Percentiles rank a stretch among this genome's conserved stretches.
Evolutionary conservation across 371 early-diverging fungal species (phyloP).

Genomic region (Blastocladiella emersonii): DNA sequence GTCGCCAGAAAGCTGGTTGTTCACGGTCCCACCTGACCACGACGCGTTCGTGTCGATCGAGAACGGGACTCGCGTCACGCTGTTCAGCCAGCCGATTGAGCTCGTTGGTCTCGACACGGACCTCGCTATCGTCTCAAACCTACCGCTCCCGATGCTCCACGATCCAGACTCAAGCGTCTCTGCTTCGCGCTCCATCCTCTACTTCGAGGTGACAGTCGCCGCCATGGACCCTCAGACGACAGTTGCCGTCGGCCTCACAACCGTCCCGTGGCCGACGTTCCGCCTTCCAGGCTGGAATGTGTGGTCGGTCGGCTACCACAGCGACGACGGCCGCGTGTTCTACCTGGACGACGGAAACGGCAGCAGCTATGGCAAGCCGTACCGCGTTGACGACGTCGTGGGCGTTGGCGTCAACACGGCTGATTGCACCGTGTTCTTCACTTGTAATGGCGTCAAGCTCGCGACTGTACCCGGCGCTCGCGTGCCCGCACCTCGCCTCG

Average conservation of each 20-base stretch:
- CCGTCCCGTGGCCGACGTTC: conserved; percentile 48
- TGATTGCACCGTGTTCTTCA: conserved; percentile 59
- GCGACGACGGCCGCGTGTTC: conserved; percentile 45
- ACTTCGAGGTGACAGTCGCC: too few relatives aligned
- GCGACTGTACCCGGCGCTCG: conserved; percentile 2
- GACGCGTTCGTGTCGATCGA: too few relatives aligned
- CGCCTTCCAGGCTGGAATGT: conserved; percentile 55
- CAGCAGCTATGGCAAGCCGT: conserved; percentile 39
- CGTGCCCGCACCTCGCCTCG: too few relatives aligned
- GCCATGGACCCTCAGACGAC: too few relatives aligned
- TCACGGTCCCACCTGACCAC: neutral
- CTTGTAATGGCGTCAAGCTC: conserved; percentile 49
- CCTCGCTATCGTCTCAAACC: neutral
- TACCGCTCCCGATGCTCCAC: conserved; percentile 10
- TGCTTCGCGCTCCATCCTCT: too few relatives aligned
- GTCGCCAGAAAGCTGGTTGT: neutral
- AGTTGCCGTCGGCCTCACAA: conserved; percentile 45
- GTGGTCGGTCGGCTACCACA: conserved; percentile 55
- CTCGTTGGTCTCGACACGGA: neutral
- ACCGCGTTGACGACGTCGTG: conserved; percentile 53
- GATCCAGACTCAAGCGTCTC: neutral
- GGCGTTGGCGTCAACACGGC: conserved; percentile 63
- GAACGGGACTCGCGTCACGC: too few relatives aligned
- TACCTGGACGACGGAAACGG: conserved; percentile 51
- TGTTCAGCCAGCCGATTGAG: too few relatives aligned